Evolutionary conservation across 164 flowering plant species (phyloP).

Genomic region (Annona squamosa): DNA sequence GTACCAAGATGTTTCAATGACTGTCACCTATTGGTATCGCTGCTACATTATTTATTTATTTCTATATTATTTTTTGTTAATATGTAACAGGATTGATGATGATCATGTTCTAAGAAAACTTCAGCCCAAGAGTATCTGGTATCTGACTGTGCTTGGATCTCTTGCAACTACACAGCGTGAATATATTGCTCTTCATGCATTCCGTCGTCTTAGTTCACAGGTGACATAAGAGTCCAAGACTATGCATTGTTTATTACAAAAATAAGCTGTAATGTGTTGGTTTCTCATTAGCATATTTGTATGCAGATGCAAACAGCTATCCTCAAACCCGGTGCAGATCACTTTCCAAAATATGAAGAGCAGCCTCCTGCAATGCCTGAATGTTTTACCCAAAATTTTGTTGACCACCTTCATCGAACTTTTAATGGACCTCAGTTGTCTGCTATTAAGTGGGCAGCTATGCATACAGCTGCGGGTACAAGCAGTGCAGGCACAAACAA

Average conservation of each 20-base stretch:
- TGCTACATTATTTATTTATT: too few relatives aligned
- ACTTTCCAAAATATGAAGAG: conserved; percentile 89
- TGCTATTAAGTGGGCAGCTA: conserved; percentile 99
- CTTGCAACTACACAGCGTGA: conserved; percentile 97
- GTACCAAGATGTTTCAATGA: too few relatives aligned
- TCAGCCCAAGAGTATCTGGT: conserved; percentile 64
- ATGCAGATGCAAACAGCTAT: conserved; percentile 94
- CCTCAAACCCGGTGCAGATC: conserved; percentile 83
- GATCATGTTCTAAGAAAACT: conserved; percentile 77
- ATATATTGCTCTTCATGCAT: conserved; percentile 93
- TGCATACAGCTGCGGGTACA: conserved; percentile 97
- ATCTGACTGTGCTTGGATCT: conserved; percentile 84
- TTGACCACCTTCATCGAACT: conserved; percentile 59
- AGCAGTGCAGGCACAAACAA: conserved; percentile 45
- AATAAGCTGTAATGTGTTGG: neutral
- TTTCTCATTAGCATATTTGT: neutral
- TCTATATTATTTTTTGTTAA: neutral
- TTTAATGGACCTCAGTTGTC: conserved; percentile 87
- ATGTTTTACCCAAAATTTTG: conserved; percentile 84
- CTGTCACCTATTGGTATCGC: too few relatives aligned
- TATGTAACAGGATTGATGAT: conserved; percentile 49
- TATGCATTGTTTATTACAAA: neutral
- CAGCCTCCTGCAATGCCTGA: conserved; percentile 94
- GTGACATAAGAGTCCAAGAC: conserved; percentile 22
- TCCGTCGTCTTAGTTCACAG: conserved; percentile 82